phyloP scores from a whole-genome alignment of 768 basidiomycete genomes.

The Suillus alpinus region DNA sequence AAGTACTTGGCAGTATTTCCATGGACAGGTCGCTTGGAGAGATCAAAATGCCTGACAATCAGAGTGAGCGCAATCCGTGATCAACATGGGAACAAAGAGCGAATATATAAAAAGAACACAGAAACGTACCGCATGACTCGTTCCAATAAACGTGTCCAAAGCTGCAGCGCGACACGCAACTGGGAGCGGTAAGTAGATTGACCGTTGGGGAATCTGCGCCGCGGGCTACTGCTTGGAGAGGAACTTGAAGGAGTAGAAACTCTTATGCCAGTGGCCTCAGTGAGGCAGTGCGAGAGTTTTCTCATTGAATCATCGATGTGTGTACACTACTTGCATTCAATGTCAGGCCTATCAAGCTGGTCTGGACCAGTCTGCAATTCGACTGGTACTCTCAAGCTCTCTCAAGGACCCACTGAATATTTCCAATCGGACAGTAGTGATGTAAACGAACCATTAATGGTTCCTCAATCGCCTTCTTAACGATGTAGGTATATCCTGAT shows the following conservation, averaged over 20 bases:
- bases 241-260: slow-evolving; percentile 59
- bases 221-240: slow-evolving; percentile 59
- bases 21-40: slow-evolving; percentile 44
- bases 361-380: slow-evolving; percentile 44
- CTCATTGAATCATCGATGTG: slow-evolving; percentile 85
- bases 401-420: slow-evolving; percentile 33
- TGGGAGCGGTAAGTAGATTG: slow-evolving; percentile 63
- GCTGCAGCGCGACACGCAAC: slow-evolving; percentile 65
- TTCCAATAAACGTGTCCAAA: slow-evolving; percentile 48
- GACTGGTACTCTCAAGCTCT: slow-evolving; percentile 47
- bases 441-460: slow-evolving; percentile 70
- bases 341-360: not conserved
- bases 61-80: slow-evolving; percentile 40
- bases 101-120: slow-evolving; percentile 21
- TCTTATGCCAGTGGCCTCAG: slow-evolving; percentile 60
- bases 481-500: slow-evolving; percentile 31
- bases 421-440: slow-evolving; percentile 73
- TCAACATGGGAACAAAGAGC: not conserved
- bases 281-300: slow-evolving; percentile 67
- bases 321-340: slow-evolving; percentile 26
- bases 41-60: slow-evolving; percentile 57
- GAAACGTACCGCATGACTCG: slow-evolving; percentile 76
- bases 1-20: not conserved
- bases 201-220: slow-evolving; percentile 62
- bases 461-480: slow-evolving; percentile 45